These are phyloP conservation scores for Yamadazyma blattariae DNA, from an alignment of 1,139 yeast genomes.

Conservation along the genomic window DNA sequence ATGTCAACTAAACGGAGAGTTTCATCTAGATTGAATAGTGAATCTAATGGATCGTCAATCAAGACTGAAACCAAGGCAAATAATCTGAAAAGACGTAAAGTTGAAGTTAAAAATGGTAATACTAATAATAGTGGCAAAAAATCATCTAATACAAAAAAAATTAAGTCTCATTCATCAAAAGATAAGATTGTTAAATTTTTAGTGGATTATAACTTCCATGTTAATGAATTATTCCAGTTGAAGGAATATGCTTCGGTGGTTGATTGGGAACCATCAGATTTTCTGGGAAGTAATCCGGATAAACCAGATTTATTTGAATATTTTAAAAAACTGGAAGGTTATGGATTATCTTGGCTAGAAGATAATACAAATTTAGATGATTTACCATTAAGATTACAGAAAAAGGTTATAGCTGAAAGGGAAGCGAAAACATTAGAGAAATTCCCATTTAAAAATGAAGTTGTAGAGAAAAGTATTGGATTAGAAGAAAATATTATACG, in stretches of 20 bases:
- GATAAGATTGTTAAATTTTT: slow-evolving; percentile 31
- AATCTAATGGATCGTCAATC: background rate
- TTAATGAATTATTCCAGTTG: slow-evolving; percentile 55
- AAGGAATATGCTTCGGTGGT: slow-evolving; percentile 58
- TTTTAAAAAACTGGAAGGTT: slow-evolving; percentile 27
- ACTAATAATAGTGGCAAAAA: slow-evolving; percentile 11
- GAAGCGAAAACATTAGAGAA: slow-evolving; percentile 30
- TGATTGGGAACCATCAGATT: slow-evolving; percentile 56
- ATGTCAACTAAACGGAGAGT: slow-evolving; percentile 12
- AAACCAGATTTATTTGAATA: slow-evolving; percentile 36
- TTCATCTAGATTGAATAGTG: slow-evolving; percentile 7
- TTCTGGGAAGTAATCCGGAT: slow-evolving; percentile 24
- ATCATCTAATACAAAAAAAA: background rate
- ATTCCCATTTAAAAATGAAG: slow-evolving; percentile 36
- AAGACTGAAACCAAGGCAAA: background rate
- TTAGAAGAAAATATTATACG: slow-evolving; percentile 21
- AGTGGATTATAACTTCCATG: slow-evolving; percentile 43
- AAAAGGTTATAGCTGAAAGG: slow-evolving; percentile 41
- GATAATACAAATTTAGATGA: slow-evolving; percentile 25
- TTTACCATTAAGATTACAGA: slow-evolving; percentile 42
- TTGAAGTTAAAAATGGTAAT: background rate
- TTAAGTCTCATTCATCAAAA: too few relatives aligned
- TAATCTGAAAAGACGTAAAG: slow-evolving; percentile 10
- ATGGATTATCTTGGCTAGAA: slow-evolving; percentile 35
- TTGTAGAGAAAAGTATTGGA: slow-evolving; percentile 21